These are phyloP conservation scores for Trichoderma arundinaceum DNA, from an alignment of 2,329 filamentous ascomycete species.

Conservation along the genomic window DNA sequence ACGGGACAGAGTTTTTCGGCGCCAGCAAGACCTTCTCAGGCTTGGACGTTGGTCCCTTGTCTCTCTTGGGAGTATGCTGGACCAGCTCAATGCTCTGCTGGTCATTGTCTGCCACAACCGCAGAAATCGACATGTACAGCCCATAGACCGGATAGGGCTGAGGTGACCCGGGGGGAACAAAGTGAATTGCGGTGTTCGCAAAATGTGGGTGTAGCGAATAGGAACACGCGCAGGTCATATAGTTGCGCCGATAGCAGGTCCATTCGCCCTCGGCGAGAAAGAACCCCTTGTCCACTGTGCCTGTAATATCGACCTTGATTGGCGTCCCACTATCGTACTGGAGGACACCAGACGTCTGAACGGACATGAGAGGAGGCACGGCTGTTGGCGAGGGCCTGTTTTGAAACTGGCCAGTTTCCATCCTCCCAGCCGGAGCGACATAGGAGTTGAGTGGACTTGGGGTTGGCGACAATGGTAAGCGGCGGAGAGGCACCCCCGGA, in stretches of 20 bases:
- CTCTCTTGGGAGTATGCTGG: conserved; percentile 88
- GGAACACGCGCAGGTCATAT: conserved; percentile 84
- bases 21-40: conserved; percentile 72
- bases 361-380: conserved; percentile 59
- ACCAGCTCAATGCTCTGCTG: conserved; percentile 82
- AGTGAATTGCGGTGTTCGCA: conserved; percentile 53
- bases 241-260: conserved; percentile 92
- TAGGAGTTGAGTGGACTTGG: conserved; percentile 56
- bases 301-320: conserved; percentile 75
- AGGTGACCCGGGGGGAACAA: conserved; percentile 56
- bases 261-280: conserved; percentile 81
- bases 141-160: conserved; percentile 70
- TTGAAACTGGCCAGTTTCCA: conserved; percentile 54
- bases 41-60: conserved; percentile 81
- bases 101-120: conserved; percentile 76
- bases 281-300: conserved; percentile 87
- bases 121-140: conserved; percentile 85
- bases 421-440: conserved; percentile 53
- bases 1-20: conserved; percentile 66
- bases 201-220: conserved; percentile 69
- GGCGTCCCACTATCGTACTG: conserved; percentile 61
- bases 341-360: conserved; percentile 64
- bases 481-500: conserved; percentile 51
- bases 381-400: conserved; percentile 42
- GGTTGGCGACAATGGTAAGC: conserved; percentile 60